Base-by-base conservation (phyloP, 2,329 filamentous ascomycete genomes). In the Epichloe brachyelytri region DNA sequence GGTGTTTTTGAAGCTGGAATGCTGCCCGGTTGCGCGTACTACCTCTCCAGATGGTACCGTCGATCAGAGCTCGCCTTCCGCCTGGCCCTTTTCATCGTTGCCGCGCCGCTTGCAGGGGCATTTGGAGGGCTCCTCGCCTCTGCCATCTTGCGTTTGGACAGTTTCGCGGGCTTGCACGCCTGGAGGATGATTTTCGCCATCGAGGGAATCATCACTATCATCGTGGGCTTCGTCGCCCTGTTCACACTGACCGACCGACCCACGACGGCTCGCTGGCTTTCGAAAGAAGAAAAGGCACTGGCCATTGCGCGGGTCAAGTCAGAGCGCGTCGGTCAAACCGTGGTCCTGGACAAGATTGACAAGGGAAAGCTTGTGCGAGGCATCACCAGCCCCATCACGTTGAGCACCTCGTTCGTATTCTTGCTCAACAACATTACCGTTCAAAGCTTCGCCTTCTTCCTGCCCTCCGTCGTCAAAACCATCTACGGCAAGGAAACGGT, bases 161-260 rank as follows among this genome's bases (percentile, higher is more conserved):
- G 70, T 52, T 79, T 86, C 54, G 82, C 79, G 11, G 63, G 69
- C 10, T 67, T 85, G 0, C 68, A 67, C 45, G 67, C 63, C 17
- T 86, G 82, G 83, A 70, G 81, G 6, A 85, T 84, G 80, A 83
- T 86, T 51, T 86, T 86, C 53, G 77, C 75, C 34, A 81, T 86
- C 33, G 83, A 86, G 61, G 83, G 83, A 38, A 79, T 85, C 57
- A 74, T 85, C 54, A 68, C 66, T 8, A 59, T 63, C 12, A 70
- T 72, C 0, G 63, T 86, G 0, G 72, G 75, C 0, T n/a, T 86
- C 2, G 68, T 86, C 37, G 66, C 76, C 1, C 84, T 85, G 61
- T 56, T 82, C 57, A 82, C 79, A 1, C 66, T 87, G 17, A 86
- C 83, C 0, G 84, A 88, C 61, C 74, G 82, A 0, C 84, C 84